phyloP scores from a whole-genome alignment of 495 filamentous ascomycete species.

The Aspergillus taichungensis region DNA sequence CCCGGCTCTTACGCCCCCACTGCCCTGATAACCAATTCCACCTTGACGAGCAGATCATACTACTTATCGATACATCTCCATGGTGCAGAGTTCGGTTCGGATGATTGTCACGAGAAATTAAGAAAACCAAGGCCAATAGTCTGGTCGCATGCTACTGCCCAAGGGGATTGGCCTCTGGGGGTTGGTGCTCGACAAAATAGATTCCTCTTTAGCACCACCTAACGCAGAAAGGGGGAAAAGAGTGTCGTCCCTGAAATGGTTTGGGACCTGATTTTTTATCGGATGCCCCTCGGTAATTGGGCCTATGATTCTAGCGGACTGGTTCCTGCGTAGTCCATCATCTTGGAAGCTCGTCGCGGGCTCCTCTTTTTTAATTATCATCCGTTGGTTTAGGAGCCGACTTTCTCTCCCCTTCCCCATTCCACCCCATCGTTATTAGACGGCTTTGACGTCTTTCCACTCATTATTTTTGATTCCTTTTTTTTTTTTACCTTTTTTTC shows the following conservation, averaged over 20 bases:
- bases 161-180: not conserved
- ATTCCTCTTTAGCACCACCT: too few relatives aligned
- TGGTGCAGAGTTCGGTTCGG: slow-evolving; percentile 1
- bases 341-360: slow-evolving; percentile 1
- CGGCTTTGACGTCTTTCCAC: too few relatives aligned
- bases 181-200: too few relatives aligned
- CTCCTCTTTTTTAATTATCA: not conserved
- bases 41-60: not conserved
- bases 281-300: too few relatives aligned
- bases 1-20: not conserved
- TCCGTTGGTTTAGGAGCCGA: not conserved
- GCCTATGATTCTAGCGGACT: too few relatives aligned
- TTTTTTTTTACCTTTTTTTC: not conserved
- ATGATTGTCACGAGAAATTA: slow-evolving; percentile 2
- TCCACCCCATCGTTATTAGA: too few relatives aligned
- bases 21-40: not conserved
- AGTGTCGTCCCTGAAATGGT: too few relatives aligned
- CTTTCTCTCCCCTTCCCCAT: not conserved
- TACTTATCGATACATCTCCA: not conserved
- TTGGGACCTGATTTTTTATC: too few relatives aligned
- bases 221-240: too few relatives aligned
- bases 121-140: not conserved
- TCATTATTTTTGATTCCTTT: too few relatives aligned
- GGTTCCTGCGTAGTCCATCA: not conserved
- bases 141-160: not conserved